Conservation (phyloP, 106 monocot species). For the Ottelia alismoides region DNA sequence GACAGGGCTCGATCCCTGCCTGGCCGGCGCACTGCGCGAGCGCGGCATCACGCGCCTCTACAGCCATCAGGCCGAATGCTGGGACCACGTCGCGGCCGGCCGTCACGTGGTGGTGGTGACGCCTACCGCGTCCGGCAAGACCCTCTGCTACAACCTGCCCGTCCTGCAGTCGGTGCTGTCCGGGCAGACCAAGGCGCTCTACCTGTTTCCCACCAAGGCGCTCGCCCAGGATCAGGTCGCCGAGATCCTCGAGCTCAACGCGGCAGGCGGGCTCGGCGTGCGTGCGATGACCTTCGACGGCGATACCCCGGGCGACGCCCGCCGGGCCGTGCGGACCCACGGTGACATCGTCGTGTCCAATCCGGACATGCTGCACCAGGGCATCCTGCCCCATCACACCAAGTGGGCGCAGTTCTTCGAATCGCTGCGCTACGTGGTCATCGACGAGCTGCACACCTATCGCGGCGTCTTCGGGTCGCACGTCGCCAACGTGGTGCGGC, state of each 20-base stretch:
- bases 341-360: constrained; percentile 87
- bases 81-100: constrained; percentile 24
- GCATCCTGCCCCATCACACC: constrained; percentile 79
- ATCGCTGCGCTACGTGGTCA: constrained; percentile 76
- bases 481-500: constrained; percentile 68
- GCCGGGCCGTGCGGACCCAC: constrained; percentile 61
- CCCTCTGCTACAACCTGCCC: constrained; percentile 82
- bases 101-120: constrained; percentile 67
- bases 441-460: constrained; percentile 91
- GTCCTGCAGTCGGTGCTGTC: constrained; percentile 50
- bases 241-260: constrained; percentile 58
- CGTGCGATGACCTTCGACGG: constrained; percentile 77
- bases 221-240: constrained; percentile 92
- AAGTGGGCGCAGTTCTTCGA: constrained; percentile 68
- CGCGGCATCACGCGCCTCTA: too few relatives aligned
- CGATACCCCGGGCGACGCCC: constrained; percentile 55
- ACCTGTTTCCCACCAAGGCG: constrained; percentile 95
- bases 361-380: constrained; percentile 91
- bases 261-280: constrained; percentile 24
- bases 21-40: too few relatives aligned
- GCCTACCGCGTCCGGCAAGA: constrained; percentile 90
- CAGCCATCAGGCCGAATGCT: not conserved
- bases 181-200: constrained; percentile 41
- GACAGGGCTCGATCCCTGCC: too few relatives aligned
- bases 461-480: constrained; percentile 98